A percentile compares a stretch with the other conserved stretches of the same genome.
phyloP scores from a whole-genome alignment of 2,329 filamentous ascomycete genomes.

The Venturia nashicola region DNA sequence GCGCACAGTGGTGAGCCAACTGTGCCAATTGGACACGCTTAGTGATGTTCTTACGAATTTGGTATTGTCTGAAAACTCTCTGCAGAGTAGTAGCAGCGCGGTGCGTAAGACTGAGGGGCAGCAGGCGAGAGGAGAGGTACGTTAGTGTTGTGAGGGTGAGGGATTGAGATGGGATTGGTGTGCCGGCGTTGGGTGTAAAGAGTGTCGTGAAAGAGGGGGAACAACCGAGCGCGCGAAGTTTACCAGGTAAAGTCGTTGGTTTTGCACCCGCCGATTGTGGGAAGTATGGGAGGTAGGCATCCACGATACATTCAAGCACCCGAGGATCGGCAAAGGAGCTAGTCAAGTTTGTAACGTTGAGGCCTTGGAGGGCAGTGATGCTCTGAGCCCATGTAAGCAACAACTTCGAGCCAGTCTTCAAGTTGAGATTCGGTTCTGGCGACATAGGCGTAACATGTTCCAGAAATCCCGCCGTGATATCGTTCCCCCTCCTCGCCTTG shows the following conservation, averaged over 20 bases:
- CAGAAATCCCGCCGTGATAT: conserved; percentile 11
- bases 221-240: conserved; percentile 29
- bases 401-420: conserved; percentile 27
- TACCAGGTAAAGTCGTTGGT: conserved; percentile 19
- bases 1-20: conserved; percentile 34
- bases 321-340: conserved; percentile 44
- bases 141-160: conserved; percentile 45
- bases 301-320: conserved; percentile 43
- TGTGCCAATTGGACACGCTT: conserved; percentile 27
- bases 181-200: conserved; percentile 13
- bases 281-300: conserved; percentile 41
- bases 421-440: conserved; percentile 16
- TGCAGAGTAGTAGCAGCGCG: conserved; percentile 43
- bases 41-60: conserved; percentile 19
- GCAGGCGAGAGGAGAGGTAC: conserved; percentile 46
- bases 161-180: conserved; percentile 36
- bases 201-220: conserved; percentile 26
- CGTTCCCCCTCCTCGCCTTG: conserved; percentile 10
- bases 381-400: conserved; percentile 44
- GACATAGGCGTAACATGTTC: conserved; percentile 16
- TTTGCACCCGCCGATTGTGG: conserved; percentile 12
- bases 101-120: conserved; percentile 36
- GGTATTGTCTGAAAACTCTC: conserved; percentile 32
- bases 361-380: conserved; percentile 34
- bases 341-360: conserved; percentile 41